Conservation (phyloP, 2,329 filamentous ascomycete species). For the Aspergillus persii region DNA sequence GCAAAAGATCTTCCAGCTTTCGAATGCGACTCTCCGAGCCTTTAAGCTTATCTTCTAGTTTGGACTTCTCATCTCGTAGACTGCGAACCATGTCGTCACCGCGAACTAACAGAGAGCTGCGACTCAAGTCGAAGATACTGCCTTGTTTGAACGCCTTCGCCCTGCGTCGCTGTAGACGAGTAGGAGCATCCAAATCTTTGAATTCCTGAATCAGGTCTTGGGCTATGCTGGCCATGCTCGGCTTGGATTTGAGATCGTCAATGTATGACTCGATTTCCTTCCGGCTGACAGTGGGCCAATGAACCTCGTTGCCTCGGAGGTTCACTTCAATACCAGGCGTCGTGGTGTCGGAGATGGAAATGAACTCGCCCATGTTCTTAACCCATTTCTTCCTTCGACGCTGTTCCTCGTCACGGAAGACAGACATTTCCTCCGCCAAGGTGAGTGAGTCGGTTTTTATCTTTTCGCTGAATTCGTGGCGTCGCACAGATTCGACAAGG, state of each 20-base stretch:
- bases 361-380: slow-evolving; percentile 74
- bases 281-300: slow-evolving; percentile 75
- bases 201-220: slow-evolving; percentile 73
- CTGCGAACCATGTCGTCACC: slow-evolving; percentile 78
- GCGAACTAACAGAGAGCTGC: slow-evolving; percentile 77
- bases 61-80: slow-evolving; percentile 79
- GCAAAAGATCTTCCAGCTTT: slow-evolving; percentile 85
- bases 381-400: slow-evolving; percentile 88
- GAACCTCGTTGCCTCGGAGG: slow-evolving; percentile 71
- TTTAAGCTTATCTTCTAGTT: slow-evolving; percentile 69
- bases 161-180: slow-evolving; percentile 79
- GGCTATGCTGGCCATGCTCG: slow-evolving; percentile 64
- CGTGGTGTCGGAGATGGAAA: slow-evolving; percentile 64
- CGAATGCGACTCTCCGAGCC: slow-evolving; percentile 88
- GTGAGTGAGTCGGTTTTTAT: slow-evolving; percentile 83
- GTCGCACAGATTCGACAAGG: slow-evolving; percentile 77
- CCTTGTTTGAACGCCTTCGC: slow-evolving; percentile 95
- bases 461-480: slow-evolving; percentile 89
- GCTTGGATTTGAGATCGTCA: slow-evolving; percentile 61
- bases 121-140: slow-evolving; percentile 89
- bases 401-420: slow-evolving; percentile 88
- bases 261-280: slow-evolving; percentile 76
- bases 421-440: slow-evolving; percentile 86
- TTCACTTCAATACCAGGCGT: slow-evolving; percentile 82
- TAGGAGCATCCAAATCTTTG: slow-evolving; percentile 75